Evolutionary conservation across 2,329 filamentous ascomycete genomes (phyloP).

Genomic region (Alternaria sp.): DNA sequence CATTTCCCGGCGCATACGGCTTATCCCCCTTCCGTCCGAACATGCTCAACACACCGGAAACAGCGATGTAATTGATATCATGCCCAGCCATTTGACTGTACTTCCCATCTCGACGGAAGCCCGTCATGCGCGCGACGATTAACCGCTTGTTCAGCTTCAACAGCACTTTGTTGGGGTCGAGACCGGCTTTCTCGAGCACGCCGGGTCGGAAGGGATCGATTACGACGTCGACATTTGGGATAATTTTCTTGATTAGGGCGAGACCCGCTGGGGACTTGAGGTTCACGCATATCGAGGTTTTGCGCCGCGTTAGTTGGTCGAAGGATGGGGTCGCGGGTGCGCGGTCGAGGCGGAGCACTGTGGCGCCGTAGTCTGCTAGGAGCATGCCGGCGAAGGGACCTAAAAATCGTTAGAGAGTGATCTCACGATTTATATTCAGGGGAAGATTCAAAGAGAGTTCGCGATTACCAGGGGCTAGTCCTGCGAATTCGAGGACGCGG

Average conservation of each 20-base stretch:
- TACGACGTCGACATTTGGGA: slow-evolving; percentile 73
- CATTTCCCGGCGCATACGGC: slow-evolving; percentile 81
- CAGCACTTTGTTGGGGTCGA: slow-evolving; percentile 74
- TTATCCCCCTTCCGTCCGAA: slow-evolving; percentile 74
- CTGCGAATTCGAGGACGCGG: slow-evolving; percentile 71
- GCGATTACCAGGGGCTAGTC: slow-evolving; percentile 64
- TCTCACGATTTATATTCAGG: neutral
- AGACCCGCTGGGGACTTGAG: slow-evolving; percentile 73
- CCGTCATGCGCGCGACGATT: slow-evolving; percentile 86
- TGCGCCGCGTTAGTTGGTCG: slow-evolving; percentile 82
- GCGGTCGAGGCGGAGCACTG: slow-evolving; percentile 85
- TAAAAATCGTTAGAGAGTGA: slow-evolving; percentile 46
- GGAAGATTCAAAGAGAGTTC: neutral
- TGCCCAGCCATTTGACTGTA: slow-evolving; percentile 91
- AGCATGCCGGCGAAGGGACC: slow-evolving; percentile 86
- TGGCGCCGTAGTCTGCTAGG: slow-evolving; percentile 85
- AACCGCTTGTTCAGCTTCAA: slow-evolving; percentile 74
- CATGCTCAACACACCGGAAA: slow-evolving; percentile 79
- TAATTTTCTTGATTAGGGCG: slow-evolving; percentile 71
- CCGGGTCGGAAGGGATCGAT: slow-evolving; percentile 95
- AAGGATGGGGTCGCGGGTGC: slow-evolving; percentile 62
- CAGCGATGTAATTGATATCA: slow-evolving; percentile 95
- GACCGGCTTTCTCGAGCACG: slow-evolving; percentile 83
- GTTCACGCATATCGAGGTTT: slow-evolving; percentile 80
- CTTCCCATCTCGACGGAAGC: slow-evolving; percentile 85